Evolutionary conservation across 192 early-diverging fungal genomes (phyloP), one percentile per base, ranked within the genome.

Genomic region (Backusella macrospora): DNA sequence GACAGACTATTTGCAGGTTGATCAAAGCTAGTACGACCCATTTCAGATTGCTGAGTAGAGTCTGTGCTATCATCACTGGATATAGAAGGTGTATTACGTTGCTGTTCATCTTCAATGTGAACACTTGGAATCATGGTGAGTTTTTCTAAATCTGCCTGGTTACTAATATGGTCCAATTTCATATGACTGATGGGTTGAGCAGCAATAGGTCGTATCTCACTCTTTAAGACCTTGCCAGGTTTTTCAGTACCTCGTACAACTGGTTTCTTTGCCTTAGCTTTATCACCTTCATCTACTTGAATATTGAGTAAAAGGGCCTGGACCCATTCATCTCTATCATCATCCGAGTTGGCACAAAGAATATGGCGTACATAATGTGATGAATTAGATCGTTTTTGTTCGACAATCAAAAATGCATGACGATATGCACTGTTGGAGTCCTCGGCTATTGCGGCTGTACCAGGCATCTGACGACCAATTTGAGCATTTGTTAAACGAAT

Each of bases 251-350:
- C 42, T 26, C 18, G 52, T 5, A 23, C 0, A 4, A 23, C 2
- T 21, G 52, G 3, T 21, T 59, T 59, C 52, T 59, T 59, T 59
- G 52, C 21, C 23, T 79, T 70, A 26, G 65, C 78, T 37, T 47
- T 62, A n/a, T 77, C 74, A 18, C 26, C 64, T n/a, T 77, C 75
- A 18, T 64, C 55, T 2, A 52, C 26, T n/a, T 73, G 49, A 40
- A 84, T 80, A 66, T 85, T 81, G 8, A 81, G 72, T 43, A 86
- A 43, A 68, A 97, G 76, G 2, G 89, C 88, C 63, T 88, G 85
- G 0, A 98, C 91, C 97, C 97, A 98, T 34, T 91, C 92, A 79
- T 96, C 96, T 44, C 96, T 86, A 73, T 98, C 97, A 52, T 84
- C 76, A 63, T 96, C 96, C n/a, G 89, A 92, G 16, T 93, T 91